Percentiles rank a stretch among this genome's conserved stretches.
Evolutionary conservation across 805 yeast species (phyloP).

Genomic region (Tetrapisispora iriomotensis): DNA sequence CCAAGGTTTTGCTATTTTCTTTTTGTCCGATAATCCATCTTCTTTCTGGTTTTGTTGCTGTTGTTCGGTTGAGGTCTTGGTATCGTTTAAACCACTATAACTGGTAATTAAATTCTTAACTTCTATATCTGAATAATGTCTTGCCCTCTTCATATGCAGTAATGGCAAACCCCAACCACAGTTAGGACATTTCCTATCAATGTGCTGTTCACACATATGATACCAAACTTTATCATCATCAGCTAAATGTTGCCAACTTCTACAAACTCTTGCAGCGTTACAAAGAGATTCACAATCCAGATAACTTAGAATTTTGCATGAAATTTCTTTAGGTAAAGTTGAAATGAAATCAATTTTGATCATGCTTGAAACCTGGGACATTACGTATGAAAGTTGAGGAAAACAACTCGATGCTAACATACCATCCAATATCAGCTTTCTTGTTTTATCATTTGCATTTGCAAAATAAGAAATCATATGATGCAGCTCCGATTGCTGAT

Average conservation of each 20-base stretch:
- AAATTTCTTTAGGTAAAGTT: conserved; percentile 75
- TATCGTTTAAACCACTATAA: neutral
- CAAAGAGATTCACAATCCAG: conserved; percentile 90
- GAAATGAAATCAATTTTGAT: conserved; percentile 83
- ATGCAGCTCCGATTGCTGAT: conserved; percentile 65
- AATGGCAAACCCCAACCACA: conserved; percentile 99
- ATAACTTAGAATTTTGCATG: conserved; percentile 77
- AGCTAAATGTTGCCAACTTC: conserved; percentile 79
- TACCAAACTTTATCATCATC: conserved; percentile 98
- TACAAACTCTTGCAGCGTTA: conserved; percentile 85
- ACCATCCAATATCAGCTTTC: conserved; percentile 74
- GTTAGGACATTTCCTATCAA: conserved; percentile 92
- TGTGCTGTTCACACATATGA: conserved; percentile 96
- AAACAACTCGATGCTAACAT: conserved; percentile 84
- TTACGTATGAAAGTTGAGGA: conserved; percentile 82
- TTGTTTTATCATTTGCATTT: conserved; percentile 62
- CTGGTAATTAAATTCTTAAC: neutral
- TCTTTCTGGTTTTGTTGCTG: neutral
- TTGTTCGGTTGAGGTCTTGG: no score
- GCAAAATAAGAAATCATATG: conserved; percentile 75
- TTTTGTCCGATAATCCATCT: neutral
- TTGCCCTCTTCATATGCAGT: conserved; percentile 74
- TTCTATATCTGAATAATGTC: conserved; percentile 21
- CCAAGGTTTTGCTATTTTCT: conserved; percentile 67
- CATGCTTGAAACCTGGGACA: conserved; percentile 67